phyloP scores from a whole-genome alignment of 2,329 filamentous ascomycete species.

The Pyrenophora teres region DNA sequence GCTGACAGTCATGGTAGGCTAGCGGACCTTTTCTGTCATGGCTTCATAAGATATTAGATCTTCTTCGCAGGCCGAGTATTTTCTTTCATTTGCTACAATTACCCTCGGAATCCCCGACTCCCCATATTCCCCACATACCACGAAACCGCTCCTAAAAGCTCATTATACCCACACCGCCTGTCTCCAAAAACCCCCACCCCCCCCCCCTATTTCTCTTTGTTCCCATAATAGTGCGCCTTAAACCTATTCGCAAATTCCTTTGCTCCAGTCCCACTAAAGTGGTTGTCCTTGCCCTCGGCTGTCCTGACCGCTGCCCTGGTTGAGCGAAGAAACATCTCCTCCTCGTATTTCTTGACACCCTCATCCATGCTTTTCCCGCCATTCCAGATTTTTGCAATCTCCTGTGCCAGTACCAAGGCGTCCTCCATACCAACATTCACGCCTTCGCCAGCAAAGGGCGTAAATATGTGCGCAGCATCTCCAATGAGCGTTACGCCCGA shows the following conservation, averaged over 20 bases:
- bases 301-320: constrained; percentile 25
- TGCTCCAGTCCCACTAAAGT: constrained; percentile 27
- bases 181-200: background rate
- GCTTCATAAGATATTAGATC: too few relatives aligned
- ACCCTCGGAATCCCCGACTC: too few relatives aligned
- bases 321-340: constrained; percentile 34
- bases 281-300: constrained; percentile 23
- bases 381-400: constrained; percentile 23
- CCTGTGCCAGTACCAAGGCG: constrained; percentile 53
- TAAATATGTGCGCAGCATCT: constrained; percentile 65
- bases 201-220: background rate
- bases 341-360: constrained; percentile 28
- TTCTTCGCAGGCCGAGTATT: too few relatives aligned
- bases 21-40: too few relatives aligned
- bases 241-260: constrained; percentile 30
- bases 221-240: constrained; percentile 17
- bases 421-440: constrained; percentile 64
- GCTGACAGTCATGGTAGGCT: too few relatives aligned
- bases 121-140: too few relatives aligned
- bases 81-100: too few relatives aligned
- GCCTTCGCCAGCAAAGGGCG: constrained; percentile 63
- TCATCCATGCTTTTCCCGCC: constrained; percentile 29
- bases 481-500: constrained; percentile 61
- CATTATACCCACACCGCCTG: too few relatives aligned
- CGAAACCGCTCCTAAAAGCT: too few relatives aligned